Conservation (phyloP, 306 rosid genomes). For the Cucurbita argyrosperma region DNA sequence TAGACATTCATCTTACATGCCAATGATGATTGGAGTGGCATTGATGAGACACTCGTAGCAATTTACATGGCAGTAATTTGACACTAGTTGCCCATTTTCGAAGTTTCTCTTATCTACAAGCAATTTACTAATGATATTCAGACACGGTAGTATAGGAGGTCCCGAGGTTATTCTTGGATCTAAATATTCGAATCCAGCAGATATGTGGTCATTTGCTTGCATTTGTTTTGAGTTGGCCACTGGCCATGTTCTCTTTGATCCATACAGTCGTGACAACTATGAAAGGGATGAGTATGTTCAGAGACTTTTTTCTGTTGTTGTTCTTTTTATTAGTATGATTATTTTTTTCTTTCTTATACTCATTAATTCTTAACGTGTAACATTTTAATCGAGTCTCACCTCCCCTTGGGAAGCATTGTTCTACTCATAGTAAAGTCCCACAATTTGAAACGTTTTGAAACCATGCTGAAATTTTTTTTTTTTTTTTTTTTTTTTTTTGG, state of each 20-base stretch:
- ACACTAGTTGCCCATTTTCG: no score
- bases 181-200: constrained; percentile 68
- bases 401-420: background rate
- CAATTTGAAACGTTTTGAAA: background rate
- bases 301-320: background rate
- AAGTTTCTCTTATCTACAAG: constrained; percentile 16
- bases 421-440: background rate
- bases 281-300: constrained; percentile 63
- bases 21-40: no score
- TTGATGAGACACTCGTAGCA: no score
- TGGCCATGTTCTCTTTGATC: constrained; percentile 43
- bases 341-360: background rate
- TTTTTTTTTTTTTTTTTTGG: background rate
- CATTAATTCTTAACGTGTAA: background rate
- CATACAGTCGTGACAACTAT: constrained; percentile 41
- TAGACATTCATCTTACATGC: no score
- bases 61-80: no score
- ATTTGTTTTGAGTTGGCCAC: constrained; percentile 76
- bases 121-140: constrained; percentile 78
- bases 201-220: constrained; percentile 90
- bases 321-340: background rate
- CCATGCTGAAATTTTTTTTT: background rate
- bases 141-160: constrained; percentile 82
- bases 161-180: constrained; percentile 88
- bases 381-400: background rate